Base-by-base conservation (phyloP, 2,329 filamentous ascomycete genomes). In the Apiospora koreana region DNA sequence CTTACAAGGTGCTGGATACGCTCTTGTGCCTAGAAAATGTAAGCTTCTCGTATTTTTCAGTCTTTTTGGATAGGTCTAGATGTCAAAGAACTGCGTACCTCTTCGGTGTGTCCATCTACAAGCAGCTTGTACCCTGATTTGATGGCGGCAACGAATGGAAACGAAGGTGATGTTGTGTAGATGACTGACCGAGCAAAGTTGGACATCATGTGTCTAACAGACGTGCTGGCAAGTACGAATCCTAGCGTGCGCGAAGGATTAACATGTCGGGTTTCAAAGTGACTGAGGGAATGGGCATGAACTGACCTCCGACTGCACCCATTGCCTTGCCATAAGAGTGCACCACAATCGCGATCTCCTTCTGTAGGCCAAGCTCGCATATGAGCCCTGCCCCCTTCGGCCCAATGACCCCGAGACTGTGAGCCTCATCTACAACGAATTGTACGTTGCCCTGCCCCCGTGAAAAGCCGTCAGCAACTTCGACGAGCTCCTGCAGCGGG, bases 381-480 rank as follows among this genome's bases (percentile, higher is more conserved):
- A 89, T 85, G 4, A 88, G 75, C 0, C 87, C 87, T 0, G 78
- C 77, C 0, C 88, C 87, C 0, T 81, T 78, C 0, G 79, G 80
- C 0, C 88, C 87, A 72, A 87, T 82, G 0, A 86, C 79, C 0
- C 87, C 87, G 18, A 81, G 85, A 0, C 83, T 81, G 74, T 89
- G 87, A 0, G 88, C 87, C 71, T 90, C 87, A 71, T 90, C 88
- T 0, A 89, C 81, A 16, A 89, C 77, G 42, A 89, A 82, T 72
- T 87, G 83, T 2, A 80, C 83, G 72, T 82, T 83, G 0, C 79
- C 81, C 21, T 46, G 45, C n/a, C 45, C 45, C 45, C 45, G 45
- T n/a, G 45, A 46, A 46, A 46, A 46, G 0, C 69, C 43, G 1
- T 76, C 77, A 1, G 78, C 79, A 12, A 76, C 70, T 0, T 81